Conservation (phyloP, 2,329 filamentous ascomycete genomes). For the Passalora sequoiae region DNA sequence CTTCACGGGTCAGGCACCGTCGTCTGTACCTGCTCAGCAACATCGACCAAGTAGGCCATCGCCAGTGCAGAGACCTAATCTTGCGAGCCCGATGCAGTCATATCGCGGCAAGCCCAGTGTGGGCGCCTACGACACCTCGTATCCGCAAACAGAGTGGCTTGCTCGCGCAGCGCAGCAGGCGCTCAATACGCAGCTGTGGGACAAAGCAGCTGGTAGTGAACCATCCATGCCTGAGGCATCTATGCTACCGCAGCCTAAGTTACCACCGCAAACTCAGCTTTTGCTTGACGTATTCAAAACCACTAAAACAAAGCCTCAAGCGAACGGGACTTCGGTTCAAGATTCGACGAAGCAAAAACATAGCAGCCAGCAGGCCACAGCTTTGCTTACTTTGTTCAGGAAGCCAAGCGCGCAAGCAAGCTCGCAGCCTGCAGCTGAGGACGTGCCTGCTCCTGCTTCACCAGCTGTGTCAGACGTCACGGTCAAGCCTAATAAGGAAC, state of each 20-base stretch:
- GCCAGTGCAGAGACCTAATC: neutral
- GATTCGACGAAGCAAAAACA: slow-evolving; percentile 13
- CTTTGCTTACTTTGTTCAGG: slow-evolving; percentile 44
- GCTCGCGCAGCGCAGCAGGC: neutral
- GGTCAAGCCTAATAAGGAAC: slow-evolving; percentile 12
- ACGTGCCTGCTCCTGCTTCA: slow-evolving; percentile 12
- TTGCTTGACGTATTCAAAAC: slow-evolving; percentile 55
- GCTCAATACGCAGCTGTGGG: neutral
- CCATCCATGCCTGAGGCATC: slow-evolving; percentile 50
- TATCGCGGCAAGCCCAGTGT: slow-evolving; percentile 4
- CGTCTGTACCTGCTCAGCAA: neutral
- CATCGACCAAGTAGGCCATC: neutral
- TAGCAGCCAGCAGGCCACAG: slow-evolving; percentile 41
- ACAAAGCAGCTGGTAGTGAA: slow-evolving; percentile 40
- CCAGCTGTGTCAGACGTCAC: slow-evolving; percentile 21
- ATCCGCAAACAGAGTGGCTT: too few species aligned
- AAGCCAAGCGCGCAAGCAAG: slow-evolving; percentile 19
- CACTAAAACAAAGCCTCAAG: slow-evolving; percentile 5
- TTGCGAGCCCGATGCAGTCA: slow-evolving; percentile 4
- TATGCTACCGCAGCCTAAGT: slow-evolving; percentile 53
- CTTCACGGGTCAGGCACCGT: slow-evolving; percentile 1
- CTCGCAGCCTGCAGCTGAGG: slow-evolving; percentile 4
- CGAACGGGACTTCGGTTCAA: slow-evolving; percentile 14
- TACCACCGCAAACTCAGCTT: slow-evolving; percentile 54
- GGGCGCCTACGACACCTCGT: neutral